Evolutionary conservation across 805 yeast species (phyloP), one percentile per base, ranked within the genome.

Genomic region (Wickerhamomyces strasburgensis): DNA sequence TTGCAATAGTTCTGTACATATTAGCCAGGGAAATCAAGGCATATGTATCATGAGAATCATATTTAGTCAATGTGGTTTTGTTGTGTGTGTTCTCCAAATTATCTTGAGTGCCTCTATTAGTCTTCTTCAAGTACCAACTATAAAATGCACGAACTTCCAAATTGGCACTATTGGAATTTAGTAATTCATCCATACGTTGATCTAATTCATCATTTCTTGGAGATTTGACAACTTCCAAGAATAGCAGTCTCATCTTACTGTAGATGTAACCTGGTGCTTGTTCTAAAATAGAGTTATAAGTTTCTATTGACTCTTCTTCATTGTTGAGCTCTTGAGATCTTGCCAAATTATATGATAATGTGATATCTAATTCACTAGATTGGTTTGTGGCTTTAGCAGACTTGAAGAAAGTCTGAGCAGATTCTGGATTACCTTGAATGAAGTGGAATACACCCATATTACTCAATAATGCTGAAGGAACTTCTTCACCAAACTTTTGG

Each of bases 21-120:
- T 90, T 93, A 8, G 95, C 98, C 53, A 93, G 67, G 1, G 96
- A 88, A 14, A 88, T 75, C 45, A 93, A 70, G 0, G 98, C 93
- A 60, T 89, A 90, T 27, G 79, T 62, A 62, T 93, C 98, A 60
- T 88, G 97, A 1, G 88, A 81, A 56, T 88, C 87, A 54, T 73
- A 77, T 41, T 82, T 78, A 24, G 80, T 82, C 47, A 93, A 70
- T 0, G 98, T 87, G 32, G 82, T 84, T 58, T 86, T 86, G 56
- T 86, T 89, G 54, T 84, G 95, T 11, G 72, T 66, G 44, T 85
- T 80, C 58, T 87, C 96, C 25, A 74, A 56, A 45, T 75, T 81
- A 29, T 62, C 72, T 11, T 54, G 48, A 4, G 42, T 38, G n/a
- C 52, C 52, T 44, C 68, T 73, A 47, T 70, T 70, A 21, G 82